Conservation (phyloP, 257 asterid genomes). For the Fraxinus anomala region DNA sequence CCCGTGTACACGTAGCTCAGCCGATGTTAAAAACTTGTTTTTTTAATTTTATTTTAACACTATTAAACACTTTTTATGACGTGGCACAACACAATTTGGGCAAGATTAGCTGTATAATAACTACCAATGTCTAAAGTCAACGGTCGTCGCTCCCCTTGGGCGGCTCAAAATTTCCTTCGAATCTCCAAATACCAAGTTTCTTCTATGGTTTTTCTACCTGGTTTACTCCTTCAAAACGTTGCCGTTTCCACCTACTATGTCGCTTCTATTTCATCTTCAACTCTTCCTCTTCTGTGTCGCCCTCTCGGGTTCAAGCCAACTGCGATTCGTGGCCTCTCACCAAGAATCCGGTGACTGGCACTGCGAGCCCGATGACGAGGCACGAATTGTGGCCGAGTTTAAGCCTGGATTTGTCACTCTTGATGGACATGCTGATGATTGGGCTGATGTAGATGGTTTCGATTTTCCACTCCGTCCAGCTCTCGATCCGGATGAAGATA, state of each 20-base stretch:
- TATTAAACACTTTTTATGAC: no score
- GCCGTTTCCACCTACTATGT: slow-evolving; percentile 22
- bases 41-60: no score
- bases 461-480: slow-evolving; percentile 86
- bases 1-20: no score
- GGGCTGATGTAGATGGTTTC: slow-evolving; percentile 68
- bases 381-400: slow-evolving; percentile 62
- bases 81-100: no score
- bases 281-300: slow-evolving; percentile 34
- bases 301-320: slow-evolving; percentile 24
- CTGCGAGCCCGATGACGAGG: slow-evolving; percentile 65
- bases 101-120: no score
- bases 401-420: slow-evolving; percentile 67
- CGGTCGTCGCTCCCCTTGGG: not conserved
- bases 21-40: no score
- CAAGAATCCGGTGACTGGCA: slow-evolving; percentile 73
- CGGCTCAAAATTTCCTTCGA: not conserved
- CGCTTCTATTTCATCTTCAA: slow-evolving; percentile 21
- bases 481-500: slow-evolving; percentile 78
- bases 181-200: not conserved
- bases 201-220: no score
- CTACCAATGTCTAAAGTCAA: not conserved
- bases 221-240: not conserved
- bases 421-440: slow-evolving; percentile 71
- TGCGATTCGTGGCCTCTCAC: slow-evolving; percentile 49